Base-by-base conservation (phyloP, 2,329 filamentous ascomycete species). In the Emmonsiellopsis sp. region DNA sequence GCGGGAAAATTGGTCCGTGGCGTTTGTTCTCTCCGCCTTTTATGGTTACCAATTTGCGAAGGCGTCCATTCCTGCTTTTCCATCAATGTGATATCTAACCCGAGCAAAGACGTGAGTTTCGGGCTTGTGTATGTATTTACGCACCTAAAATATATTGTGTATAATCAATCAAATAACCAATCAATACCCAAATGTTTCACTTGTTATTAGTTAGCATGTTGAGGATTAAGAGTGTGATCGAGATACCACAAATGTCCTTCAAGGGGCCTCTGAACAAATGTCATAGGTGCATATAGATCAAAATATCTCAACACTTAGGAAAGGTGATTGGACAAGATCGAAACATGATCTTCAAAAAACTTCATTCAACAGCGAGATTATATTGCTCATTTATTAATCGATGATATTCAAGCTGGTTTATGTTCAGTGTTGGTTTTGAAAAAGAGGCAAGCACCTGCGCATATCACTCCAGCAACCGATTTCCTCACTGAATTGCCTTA, bases 261-360 rank as follows among this genome's bases (percentile, higher is more conserved):
- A 27, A 5, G 5, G 21, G 21, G 3, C 3, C 21, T 27, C 21
- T 27, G 21, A 27, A 5, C 21, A 27, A 27, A 5, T 3, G 21
- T 27, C 21, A 27, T 27, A 27, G 21, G 21, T 27, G 21, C 21
- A 27, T 3, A 27, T 27, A 27, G 21, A 27, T 27, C 21, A 27
- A 27, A 27, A 27, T 27, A 27, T 27, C 21, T 27, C 21, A 27
- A 27, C 21, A 27, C 21, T 27, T 27, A 27, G 13, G 36, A 13
- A 48, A 2, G 13, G 9, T 3, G 13, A 6, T 10, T 9, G 36
- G 13, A n/a, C 36, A 34, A 6, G 10, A 10, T 37, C 8, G 10
- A 8, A 10, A 43, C 27, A 57, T 53, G 11, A 53, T 11, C 37
- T 37, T 51, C 6, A 49, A n/a, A 52, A 53, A 52, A 39, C 13